phyloP scores from a whole-genome alignment of 208 protist genomes.

The Leishmania major region DNA sequence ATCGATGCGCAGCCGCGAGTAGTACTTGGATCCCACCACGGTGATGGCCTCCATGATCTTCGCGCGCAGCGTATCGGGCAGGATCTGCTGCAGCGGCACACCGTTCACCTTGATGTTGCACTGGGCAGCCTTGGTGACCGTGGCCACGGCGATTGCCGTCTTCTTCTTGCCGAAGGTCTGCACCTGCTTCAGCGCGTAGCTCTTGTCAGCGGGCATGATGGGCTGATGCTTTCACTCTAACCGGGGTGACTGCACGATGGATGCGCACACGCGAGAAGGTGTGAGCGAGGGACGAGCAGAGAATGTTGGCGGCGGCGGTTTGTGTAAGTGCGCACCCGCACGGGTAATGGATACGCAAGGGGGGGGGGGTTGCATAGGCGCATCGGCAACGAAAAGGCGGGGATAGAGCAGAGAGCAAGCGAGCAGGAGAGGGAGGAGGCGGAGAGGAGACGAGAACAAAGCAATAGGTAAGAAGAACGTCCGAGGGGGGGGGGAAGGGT shows the following conservation, averaged over 20 bases:
- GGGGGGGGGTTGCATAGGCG: background rate
- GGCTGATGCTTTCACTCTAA: constrained; percentile 14
- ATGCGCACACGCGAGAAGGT: background rate
- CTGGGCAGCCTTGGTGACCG: constrained; percentile 94
- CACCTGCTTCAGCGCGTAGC: constrained; percentile 86
- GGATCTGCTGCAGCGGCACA: constrained; percentile 96
- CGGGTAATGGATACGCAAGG: background rate
- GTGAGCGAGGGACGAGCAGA: background rate
- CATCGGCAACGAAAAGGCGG: constrained; percentile 8
- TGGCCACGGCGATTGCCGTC: constrained; percentile 99
- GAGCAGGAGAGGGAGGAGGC: too few relatives aligned
- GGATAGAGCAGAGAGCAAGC: too few relatives aligned
- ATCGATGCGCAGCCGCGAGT: constrained; percentile 97
- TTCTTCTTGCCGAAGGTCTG: constrained; percentile 98
- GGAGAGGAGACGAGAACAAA: background rate
- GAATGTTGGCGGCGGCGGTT: background rate
- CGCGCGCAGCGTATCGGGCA: constrained; percentile 97
- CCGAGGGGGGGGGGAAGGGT: too few relatives aligned
- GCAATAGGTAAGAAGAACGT: background rate
- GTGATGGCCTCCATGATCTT: constrained; percentile 99
- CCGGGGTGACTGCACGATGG: background rate
- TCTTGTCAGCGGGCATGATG: constrained; percentile 81
- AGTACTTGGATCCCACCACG: constrained; percentile 95
- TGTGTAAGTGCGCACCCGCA: background rate
- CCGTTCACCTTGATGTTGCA: constrained; percentile 99